These are phyloP conservation scores for Fusarium decemcellulare DNA, from an alignment of 2,329 filamentous ascomycete species.

Conservation along the genomic window DNA sequence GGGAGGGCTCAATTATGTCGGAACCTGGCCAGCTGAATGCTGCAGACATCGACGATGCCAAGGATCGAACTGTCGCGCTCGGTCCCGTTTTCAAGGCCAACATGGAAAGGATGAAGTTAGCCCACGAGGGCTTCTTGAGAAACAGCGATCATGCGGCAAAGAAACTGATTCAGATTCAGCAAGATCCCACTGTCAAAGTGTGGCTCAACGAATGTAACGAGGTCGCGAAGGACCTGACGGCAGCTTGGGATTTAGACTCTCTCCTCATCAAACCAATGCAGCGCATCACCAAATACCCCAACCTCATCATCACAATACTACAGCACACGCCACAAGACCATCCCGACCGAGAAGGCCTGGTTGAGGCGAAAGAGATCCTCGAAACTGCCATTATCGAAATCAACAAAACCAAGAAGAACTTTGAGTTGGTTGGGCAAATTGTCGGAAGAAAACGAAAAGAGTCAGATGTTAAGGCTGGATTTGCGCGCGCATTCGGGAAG, in stretches of 20 bases:
- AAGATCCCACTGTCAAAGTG: constrained; percentile 76
- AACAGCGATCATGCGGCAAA: constrained; percentile 75
- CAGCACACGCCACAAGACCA: constrained; percentile 86
- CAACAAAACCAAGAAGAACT: constrained; percentile 95
- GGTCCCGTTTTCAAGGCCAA: constrained; percentile 69
- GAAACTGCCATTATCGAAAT: constrained; percentile 85
- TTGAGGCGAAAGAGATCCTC: constrained; percentile 64
- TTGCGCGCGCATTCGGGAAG: constrained; percentile 92
- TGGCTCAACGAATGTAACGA: constrained; percentile 96
- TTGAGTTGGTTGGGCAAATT: constrained; percentile 91
- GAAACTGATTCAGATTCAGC: constrained; percentile 73
- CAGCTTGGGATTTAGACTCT: constrained; percentile 95
- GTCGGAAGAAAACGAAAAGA: constrained; percentile 89
- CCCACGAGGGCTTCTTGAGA: constrained; percentile 74
- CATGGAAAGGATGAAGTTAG: constrained; percentile 72
- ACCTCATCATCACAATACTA: constrained; percentile 85
- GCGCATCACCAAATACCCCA: constrained; percentile 92
- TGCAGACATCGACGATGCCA: constrained; percentile 63
- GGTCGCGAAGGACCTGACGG: constrained; percentile 91
- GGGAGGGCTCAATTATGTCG: constrained; percentile 58
- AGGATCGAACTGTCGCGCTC: constrained; percentile 66
- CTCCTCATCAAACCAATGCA: constrained; percentile 98
- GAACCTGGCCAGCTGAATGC: constrained; percentile 56
- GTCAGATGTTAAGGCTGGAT: constrained; percentile 85
- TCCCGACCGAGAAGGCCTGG: constrained; percentile 80